Conservation (phyloP, 805 yeast genomes). For the Clavispora santaluciae region DNA sequence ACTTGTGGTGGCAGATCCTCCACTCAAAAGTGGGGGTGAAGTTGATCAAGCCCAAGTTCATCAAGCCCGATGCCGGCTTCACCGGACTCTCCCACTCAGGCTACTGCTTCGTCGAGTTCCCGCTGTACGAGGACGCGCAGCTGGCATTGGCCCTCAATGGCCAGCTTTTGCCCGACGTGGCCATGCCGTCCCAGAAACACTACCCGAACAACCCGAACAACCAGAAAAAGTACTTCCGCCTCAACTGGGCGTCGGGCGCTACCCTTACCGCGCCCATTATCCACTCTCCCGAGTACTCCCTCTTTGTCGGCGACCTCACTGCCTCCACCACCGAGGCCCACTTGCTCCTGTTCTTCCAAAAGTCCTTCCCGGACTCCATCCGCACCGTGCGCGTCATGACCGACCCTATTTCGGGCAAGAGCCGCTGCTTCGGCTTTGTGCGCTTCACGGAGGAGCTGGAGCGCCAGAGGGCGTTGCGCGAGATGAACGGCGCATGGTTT, state of each 20-base stretch:
- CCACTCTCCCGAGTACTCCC: conserved; percentile 69
- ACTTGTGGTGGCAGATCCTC: conserved; percentile 55
- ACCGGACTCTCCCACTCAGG: conserved; percentile 42
- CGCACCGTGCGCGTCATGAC: conserved; percentile 84
- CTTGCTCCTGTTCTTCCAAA: conserved; percentile 65
- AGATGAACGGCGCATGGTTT: conserved; percentile 77
- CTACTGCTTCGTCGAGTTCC: conserved; percentile 76
- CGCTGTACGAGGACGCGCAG: conserved; percentile 62
- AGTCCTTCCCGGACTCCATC: conserved; percentile 55
- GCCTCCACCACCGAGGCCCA: conserved; percentile 81
- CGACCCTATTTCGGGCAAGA: conserved; percentile 72
- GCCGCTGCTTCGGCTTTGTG: conserved; percentile 78
- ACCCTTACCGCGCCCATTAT: conserved; percentile 67
- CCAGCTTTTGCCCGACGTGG: conserved; percentile 53
- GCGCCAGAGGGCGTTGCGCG: conserved; percentile 60
- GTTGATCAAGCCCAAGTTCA: conserved; percentile 47
- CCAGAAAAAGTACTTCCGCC: conserved; percentile 59
- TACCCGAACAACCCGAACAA: conserved; percentile 40
- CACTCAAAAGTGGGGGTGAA: conserved; percentile 59
- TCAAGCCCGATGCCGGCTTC: conserved; percentile 17
- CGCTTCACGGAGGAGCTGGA: conserved; percentile 68
- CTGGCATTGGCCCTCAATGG: conserved; percentile 66
- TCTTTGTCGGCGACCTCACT: conserved; percentile 79
- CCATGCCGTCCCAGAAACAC: conserved; percentile 40
- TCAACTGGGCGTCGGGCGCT: conserved; percentile 84